Percentiles rank a stretch among this genome's conserved stretches.
Evolutionary conservation across 805 yeast genomes (phyloP).

Genomic region (Monosporozyma unispora): DNA sequence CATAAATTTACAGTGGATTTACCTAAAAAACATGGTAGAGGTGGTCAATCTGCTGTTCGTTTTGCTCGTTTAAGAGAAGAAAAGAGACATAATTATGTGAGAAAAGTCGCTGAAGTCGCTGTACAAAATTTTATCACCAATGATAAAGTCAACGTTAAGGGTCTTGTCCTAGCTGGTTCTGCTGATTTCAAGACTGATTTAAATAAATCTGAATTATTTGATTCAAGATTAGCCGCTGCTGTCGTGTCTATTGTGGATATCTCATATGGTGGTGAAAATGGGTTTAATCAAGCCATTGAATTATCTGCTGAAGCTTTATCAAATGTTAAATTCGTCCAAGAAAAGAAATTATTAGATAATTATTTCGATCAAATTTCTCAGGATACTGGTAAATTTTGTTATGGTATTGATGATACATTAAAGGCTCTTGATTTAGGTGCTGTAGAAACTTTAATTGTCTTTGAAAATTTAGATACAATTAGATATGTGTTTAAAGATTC

Average conservation of each 20-base stretch:
- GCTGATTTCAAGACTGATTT: constrained; percentile 98
- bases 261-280: constrained; percentile 98
- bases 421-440: constrained; percentile 97
- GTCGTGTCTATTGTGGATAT: constrained; percentile 90
- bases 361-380: constrained; percentile 97
- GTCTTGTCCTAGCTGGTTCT: constrained; percentile 94
- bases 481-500: constrained; percentile 79
- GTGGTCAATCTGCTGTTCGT: constrained; percentile 99
- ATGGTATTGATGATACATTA: constrained; percentile 92
- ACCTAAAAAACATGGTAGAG: constrained; percentile 99
- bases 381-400: constrained; percentile 96
- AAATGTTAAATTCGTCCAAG: constrained; percentile 96
- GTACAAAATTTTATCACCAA: constrained; percentile 93
- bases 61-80: constrained; percentile 98
- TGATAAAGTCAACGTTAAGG: constrained; percentile 91
- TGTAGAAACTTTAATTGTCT: constrained; percentile 84
- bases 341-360: constrained; percentile 83
- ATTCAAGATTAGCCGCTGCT: constrained; percentile 76
- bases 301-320: constrained; percentile 93
- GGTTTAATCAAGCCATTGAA: constrained; percentile 98
- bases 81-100: constrained; percentile 95
- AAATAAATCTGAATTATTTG: constrained; percentile 87
- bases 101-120: constrained; percentile 97
- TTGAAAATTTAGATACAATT: constrained; percentile 78
- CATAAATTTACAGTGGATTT: constrained; percentile 95